Conservation (phyloP, 2,329 filamentous ascomycete species). For the Chalaropsis thielavioides region DNA sequence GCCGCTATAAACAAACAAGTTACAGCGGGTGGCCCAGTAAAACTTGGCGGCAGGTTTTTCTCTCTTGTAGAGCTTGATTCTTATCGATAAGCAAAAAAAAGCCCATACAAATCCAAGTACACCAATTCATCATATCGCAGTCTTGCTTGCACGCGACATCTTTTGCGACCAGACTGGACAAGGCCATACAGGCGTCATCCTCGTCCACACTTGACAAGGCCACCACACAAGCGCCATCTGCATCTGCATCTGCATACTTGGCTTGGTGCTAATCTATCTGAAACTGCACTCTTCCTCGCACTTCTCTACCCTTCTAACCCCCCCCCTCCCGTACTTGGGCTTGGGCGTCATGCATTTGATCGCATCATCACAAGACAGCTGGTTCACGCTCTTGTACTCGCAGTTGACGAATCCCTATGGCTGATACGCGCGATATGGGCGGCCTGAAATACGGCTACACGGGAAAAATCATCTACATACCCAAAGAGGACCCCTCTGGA, state of each 20-base stretch:
- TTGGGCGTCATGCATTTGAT: conserved; percentile 14
- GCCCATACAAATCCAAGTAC: not conserved
- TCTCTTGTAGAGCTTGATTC: not conserved
- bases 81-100: conserved; percentile 12
- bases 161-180: not conserved
- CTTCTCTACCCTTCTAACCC: not conserved
- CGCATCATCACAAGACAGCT: conserved; percentile 1
- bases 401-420: conserved; percentile 13
- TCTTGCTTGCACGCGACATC: not conserved
- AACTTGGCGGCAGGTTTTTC: not conserved
- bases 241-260: not conserved
- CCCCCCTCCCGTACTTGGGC: not conserved
- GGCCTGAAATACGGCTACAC: conserved; percentile 16
- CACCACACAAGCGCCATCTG: not conserved
- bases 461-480: conserved; percentile 14
- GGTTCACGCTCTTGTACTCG: conserved; percentile 8
- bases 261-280: not conserved
- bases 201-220: too few relatives aligned
- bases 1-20: not conserved
- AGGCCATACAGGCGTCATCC: not conserved
- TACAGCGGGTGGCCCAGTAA: not conserved
- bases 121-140: not conserved
- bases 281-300: not conserved
- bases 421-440: conserved; percentile 12
- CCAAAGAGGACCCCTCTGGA: not conserved